Percentiles rank a stretch among this genome's conserved stretches.
These are phyloP conservation scores for Eremothecium gossypii DNA, from an alignment of 1,139 yeast species.

Conservation along the genomic window DNA sequence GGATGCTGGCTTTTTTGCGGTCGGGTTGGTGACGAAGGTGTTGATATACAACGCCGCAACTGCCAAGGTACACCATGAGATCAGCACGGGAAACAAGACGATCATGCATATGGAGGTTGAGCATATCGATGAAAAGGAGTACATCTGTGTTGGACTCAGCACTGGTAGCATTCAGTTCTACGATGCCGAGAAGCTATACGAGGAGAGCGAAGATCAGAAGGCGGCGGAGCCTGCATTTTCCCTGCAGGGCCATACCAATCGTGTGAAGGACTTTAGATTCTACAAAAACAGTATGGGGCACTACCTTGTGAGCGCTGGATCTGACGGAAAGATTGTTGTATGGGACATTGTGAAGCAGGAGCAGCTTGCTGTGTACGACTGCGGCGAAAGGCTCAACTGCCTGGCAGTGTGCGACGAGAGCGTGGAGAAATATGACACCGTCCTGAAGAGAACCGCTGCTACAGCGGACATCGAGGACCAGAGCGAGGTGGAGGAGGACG, in stretches of 20 bases:
- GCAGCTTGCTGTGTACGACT: conserved; percentile 81
- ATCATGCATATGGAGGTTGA: conserved; percentile 61
- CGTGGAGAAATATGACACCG: conserved; percentile 62
- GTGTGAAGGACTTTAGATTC: conserved; percentile 70
- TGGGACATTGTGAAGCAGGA: conserved; percentile 70
- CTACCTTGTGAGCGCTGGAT: conserved; percentile 71
- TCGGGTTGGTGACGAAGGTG: conserved; percentile 60
- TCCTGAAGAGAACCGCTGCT: conserved; percentile 54
- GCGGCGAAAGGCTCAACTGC: conserved; percentile 91
- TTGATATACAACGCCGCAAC: conserved; percentile 56
- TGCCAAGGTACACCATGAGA: conserved; percentile 48
- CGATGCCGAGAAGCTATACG: conserved; percentile 34
- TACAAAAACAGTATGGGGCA: conserved; percentile 38
- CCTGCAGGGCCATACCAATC: conserved; percentile 70
- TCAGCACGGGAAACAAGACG: conserved; percentile 42
- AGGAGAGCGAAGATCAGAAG: conserved; percentile 22
- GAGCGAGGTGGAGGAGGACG: conserved; percentile 38
- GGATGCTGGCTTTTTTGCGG: conserved; percentile 60
- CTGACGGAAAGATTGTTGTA: conserved; percentile 87
- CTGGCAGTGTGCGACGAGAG: conserved; percentile 68
- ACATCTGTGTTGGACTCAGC: conserved; percentile 57
- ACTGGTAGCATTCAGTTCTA: conserved; percentile 65
- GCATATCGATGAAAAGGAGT: conserved; percentile 37
- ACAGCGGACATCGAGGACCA: conserved; percentile 48
- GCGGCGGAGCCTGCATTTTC: conserved; percentile 42